Evolutionary conservation across 225 moss, liverwort and hornwort species (phyloP), one percentile per base, ranked within the genome.

Genomic region (Polytrichum commune): DNA sequence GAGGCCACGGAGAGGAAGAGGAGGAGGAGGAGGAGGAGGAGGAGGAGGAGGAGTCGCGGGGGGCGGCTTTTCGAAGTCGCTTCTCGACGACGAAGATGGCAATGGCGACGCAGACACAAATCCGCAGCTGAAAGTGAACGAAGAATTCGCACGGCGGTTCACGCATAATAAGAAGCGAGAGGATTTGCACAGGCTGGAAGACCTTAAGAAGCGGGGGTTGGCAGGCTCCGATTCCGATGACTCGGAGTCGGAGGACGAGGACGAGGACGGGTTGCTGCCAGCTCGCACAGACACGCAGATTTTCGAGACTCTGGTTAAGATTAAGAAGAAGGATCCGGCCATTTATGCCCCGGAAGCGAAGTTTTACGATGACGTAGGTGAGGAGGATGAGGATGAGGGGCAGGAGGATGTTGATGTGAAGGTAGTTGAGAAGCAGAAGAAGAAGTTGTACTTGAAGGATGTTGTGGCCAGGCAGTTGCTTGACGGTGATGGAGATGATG

Each of bases 381-480:
- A 78, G 5, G 81, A 88, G 0, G 83, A 67, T 1, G 77, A 81
- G 2, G 46, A 1, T 46, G 13, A 46, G 13, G 46, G 46, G 3
- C 46, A 16, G 46, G 66, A 72, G 8, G 89, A 79, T 1, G 90
- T 79, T 5, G 80, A 72, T 5, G 75, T 63, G 2, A n/a, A 1
- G 10, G 56, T 7, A 19, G 68, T 4, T 5, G 61, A 26, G 5
- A 69, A 30, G 70, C 80, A 84, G 69, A 92, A 90, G 68, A 88
- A 88, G 78, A 92, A 94, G 8, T 24, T 93, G 75, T 98, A 95
- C 81, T 69, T 98, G 86, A 98, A 98, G 75, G 98, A 98, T 62
- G 93, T 98, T 26, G 86, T 86, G 73, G 98, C 98, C 13, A 86
- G 85, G 29, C 89, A 90, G 6, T 75, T 98, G 35, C 92, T 98